Evolutionary conservation across 805 yeast genomes (phyloP).

Genomic region (Naumovozyma dairenensis): DNA sequence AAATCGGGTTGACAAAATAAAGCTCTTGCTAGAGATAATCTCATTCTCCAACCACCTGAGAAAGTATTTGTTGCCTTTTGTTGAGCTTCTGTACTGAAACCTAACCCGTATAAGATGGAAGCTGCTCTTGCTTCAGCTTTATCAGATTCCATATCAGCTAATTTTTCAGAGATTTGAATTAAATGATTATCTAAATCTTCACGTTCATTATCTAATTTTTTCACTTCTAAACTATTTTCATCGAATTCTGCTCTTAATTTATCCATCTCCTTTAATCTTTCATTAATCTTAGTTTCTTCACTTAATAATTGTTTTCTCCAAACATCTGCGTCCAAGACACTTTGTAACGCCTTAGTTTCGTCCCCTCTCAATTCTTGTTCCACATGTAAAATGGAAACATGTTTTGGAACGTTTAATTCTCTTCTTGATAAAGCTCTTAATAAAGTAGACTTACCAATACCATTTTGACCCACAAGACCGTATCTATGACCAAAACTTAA

Average conservation of each 20-base stretch:
- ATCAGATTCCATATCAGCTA: conserved; percentile 90
- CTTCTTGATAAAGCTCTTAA: conserved; percentile 86
- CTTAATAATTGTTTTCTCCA: conserved; percentile 86
- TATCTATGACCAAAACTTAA: conserved; percentile 88
- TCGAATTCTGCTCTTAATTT: conserved; percentile 59
- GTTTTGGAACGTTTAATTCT: conserved; percentile 89
- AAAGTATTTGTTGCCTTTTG: conserved; percentile 74
- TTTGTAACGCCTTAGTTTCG: conserved; percentile 80
- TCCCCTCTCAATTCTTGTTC: conserved; percentile 97
- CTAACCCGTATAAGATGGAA: conserved; percentile 82
- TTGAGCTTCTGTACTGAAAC: conserved; percentile 86
- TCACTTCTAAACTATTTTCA: conserved; percentile 62
- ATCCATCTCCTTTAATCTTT: conserved; percentile 69
- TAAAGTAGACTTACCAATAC: conserved; percentile 97
- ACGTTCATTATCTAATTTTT: conserved; percentile 79
- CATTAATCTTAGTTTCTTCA: conserved; percentile 68
- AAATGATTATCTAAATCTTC: conserved; percentile 75
- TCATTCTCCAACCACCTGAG: conserved; percentile 99
- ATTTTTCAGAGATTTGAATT: conserved; percentile 69
- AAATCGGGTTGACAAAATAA: conserved; percentile 94
- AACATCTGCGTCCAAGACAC: conserved; percentile 98
- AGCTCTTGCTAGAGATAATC: conserved; percentile 95
- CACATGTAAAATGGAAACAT: conserved; percentile 89
- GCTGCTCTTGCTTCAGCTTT: conserved; percentile 98
- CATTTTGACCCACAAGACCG: conserved; percentile 97